Evolutionary conservation across 805 yeast species (phyloP).

Genomic region (Metschnikowia reukaufii): DNA sequence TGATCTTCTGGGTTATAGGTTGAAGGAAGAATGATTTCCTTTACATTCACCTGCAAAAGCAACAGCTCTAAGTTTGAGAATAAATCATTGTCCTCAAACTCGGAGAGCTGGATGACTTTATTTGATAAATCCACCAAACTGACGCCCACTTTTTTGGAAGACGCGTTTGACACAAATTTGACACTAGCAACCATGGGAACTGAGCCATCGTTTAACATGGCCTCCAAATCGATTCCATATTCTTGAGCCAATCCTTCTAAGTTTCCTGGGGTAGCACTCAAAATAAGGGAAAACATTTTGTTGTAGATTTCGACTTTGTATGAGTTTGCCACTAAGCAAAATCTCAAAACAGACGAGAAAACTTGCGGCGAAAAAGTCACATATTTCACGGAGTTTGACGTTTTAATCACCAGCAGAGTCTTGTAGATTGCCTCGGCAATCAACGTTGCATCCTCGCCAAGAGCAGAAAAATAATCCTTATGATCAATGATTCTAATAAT

Average conservation of each 20-base stretch:
- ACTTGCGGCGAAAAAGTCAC: conserved; percentile 80
- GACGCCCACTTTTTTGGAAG: conserved; percentile 63
- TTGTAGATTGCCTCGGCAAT: conserved; percentile 85
- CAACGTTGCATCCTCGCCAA: conserved; percentile 72
- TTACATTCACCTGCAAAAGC: conserved; percentile 84
- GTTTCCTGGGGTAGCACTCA: conserved; percentile 88
- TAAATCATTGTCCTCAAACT: conserved; percentile 84
- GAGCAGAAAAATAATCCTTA: conserved; percentile 75
- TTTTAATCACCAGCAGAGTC: conserved; percentile 78
- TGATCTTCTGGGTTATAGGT: conserved; percentile 41
- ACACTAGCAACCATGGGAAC: conserved; percentile 43
- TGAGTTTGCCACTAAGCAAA: conserved; percentile 68
- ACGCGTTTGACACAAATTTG: conserved; percentile 34
- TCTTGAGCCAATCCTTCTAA: conserved; percentile 49
- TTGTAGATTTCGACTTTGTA: conserved; percentile 80
- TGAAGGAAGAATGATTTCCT: conserved; percentile 70
- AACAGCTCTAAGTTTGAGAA: conserved; percentile 84
- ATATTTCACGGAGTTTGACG: conserved; percentile 50
- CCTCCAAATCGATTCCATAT: conserved; percentile 52
- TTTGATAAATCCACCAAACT: conserved; percentile 75
- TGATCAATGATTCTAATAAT: conserved; percentile 73
- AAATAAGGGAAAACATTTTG: conserved; percentile 56
- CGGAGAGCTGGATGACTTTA: conserved; percentile 66
- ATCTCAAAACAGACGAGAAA: conserved; percentile 61
- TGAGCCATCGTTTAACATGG: conserved; percentile 51